Base-by-base conservation (phyloP, 805 yeast species). In the Kodamaea fukazawae region DNA sequence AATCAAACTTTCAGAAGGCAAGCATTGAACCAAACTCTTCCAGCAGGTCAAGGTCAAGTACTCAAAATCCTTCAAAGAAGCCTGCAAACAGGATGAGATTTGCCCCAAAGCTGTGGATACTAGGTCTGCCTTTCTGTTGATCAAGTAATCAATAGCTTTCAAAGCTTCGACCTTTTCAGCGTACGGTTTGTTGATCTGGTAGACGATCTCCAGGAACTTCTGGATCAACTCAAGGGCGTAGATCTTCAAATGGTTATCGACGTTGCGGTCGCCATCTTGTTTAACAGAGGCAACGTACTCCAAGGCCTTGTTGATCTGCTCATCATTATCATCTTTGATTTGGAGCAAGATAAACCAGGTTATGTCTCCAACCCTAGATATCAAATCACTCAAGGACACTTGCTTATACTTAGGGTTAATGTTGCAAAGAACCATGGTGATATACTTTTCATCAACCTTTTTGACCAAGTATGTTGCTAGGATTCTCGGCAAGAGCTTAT, bases 21-120 rank as follows among this genome's bases (percentile, higher is more conserved):
- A 59, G n/a, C 67, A 69, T 12, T 70, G 64, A 2, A 86, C 75
- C 37, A 91, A 64, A 2, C 71, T 67, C 37, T 71, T 69, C 83
- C 96, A 82, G 40, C 93, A 83, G 34, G 71, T 66, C 30, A 93
- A 63, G 0, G 91, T 78, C 29, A 75, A 73, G 11, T 65, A 64
- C 43, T 82, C 82, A 10, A 89, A 70, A 16, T 78, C 79, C 29
- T 82, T 89, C 15, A 90, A 60, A 0, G 91, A 82, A 1, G 89
- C 80, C 54, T 88, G 96, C 9, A 91, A 63, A 50, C 95, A 85
- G 2, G 95, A 84, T 43, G 87, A 83, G 4, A 91, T 77, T 55
- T 90, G 98, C 0, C 96, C 95, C 26, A 85, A 60, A 0, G 87
- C 86, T 28, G 68, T 58, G 2, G 68, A 53, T 0, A 66, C 63